Conservation (phyloP, 257 asterid genomes). For the Cynanchum wilfordii region DNA sequence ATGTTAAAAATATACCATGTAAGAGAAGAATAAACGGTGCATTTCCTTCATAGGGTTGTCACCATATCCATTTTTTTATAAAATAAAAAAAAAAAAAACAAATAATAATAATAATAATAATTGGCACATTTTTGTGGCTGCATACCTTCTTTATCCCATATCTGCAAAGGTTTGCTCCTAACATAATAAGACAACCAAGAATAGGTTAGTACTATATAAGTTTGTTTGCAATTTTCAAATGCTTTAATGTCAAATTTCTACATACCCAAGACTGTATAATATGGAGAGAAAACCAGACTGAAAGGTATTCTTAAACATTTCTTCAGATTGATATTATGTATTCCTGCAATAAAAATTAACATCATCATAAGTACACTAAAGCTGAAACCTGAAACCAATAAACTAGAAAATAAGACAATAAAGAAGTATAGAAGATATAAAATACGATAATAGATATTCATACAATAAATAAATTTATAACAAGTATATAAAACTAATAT, state of each 20-base stretch:
- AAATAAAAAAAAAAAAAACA: too few species aligned
- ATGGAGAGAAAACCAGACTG: conserved; percentile 94
- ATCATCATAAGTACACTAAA: not conserved
- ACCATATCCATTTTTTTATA: not conserved
- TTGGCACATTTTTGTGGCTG: not conserved
- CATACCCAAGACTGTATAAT: conserved; percentile 91
- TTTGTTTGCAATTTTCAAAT: not conserved
- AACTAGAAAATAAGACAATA: too few species aligned
- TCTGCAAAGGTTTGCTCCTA: conserved; percentile 99
- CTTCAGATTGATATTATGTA: conserved; percentile 6
- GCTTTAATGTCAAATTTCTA: not conserved
- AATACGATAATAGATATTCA: too few species aligned
- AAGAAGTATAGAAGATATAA: too few species aligned
- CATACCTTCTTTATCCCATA: conserved; percentile 94
- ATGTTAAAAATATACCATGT: not conserved
- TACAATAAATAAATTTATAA: too few species aligned
- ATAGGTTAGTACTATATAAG: not conserved
- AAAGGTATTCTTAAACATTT: conserved; percentile 92
- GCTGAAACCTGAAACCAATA: too few species aligned
- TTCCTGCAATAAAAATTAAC: conserved; percentile 11
- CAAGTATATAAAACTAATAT: too few species aligned
- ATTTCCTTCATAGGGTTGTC: not conserved
- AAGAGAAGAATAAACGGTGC: too few species aligned
- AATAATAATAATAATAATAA: not conserved
- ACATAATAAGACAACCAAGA: conserved; percentile 1